Evolutionary conservation across 2,329 filamentous ascomycete species (phyloP), one percentile per base, ranked within the genome.

Genomic region (Ceratocystis variospora): DNA sequence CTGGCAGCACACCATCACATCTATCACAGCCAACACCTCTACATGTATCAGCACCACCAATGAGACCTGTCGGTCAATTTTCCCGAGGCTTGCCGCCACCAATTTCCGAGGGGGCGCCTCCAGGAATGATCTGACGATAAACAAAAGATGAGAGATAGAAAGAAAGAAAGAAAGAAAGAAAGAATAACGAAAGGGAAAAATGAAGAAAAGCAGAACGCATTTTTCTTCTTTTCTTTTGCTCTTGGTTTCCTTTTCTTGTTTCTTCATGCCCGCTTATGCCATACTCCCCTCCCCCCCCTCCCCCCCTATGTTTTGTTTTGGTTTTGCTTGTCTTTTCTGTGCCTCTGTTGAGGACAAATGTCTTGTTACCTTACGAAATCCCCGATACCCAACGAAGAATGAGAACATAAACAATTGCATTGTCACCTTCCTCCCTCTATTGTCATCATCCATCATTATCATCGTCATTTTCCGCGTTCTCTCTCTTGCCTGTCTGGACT

Each of bases 31-130:
- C 41, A 5, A 61, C 50, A 8, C 37, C 25, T 50, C 53, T 25
- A 12, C 28, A 61, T 12, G 53, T 62, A 48, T 55, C 45, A 61
- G 72, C 71, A 62, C 70, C 72, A 7, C 72, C 71, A 64, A 69
- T 71, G 64, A 72, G 61, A 63, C 46, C 62, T 5, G 50, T 62
- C 25, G 44, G 44, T 17, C 50, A 66, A 17, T 66, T 33, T 33
- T 62, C 65, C n/a, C 53, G 62, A 12, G 44, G 64, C 12, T 45
- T 67, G n/a, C 62, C 63, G 19, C 62, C 66, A 55, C 57, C 63
- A 33, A 53, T 66, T 17, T 37, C 62, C 1, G 62, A 67, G 31
- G 62, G 66, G 22, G 57, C 37, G 19, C 63, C 62, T 37, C 65
- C 65, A 7, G 65, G 65, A 17, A 67, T 67, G 65, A 67, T 67